These are phyloP conservation scores for Juncus inflexus DNA, from an alignment of 176 grass and related monocot genomes.

Conservation along the genomic window DNA sequence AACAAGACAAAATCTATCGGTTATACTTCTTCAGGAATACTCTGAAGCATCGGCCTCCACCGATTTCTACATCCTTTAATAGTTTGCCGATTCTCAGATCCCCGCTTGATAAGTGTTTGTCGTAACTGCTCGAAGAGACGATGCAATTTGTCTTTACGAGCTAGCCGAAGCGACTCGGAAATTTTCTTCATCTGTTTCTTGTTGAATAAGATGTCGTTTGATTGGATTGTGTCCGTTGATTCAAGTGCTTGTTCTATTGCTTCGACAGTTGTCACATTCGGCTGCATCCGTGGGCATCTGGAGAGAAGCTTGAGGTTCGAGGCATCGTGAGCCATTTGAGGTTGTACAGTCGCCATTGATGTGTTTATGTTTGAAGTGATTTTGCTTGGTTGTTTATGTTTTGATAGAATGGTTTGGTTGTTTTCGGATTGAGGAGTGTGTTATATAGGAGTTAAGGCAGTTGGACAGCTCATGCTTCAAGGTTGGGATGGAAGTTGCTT, in stretches of 20 bases:
- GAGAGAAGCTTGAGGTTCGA: constrained; percentile 4
- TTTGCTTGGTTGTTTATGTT: too few relatives aligned
- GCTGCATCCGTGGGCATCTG: constrained; percentile 10
- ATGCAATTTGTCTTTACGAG: neutral
- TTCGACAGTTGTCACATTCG: neutral
- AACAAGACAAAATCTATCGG: neutral
- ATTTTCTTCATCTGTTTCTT: constrained; percentile 18
- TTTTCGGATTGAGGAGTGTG: too few relatives aligned
- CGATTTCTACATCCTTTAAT: neutral
- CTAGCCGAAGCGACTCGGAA: neutral
- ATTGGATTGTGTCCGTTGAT: neutral
- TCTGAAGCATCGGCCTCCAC: constrained; percentile 27
- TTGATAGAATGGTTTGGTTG: too few relatives aligned
- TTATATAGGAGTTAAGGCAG: too few relatives aligned
- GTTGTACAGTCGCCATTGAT: constrained; percentile 7
- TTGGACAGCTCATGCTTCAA: too few relatives aligned
- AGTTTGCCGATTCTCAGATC: neutral
- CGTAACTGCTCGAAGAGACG: constrained; percentile 17
- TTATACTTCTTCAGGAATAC: constrained; percentile 31
- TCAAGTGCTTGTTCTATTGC: constrained; percentile 24
- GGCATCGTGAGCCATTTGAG: neutral
- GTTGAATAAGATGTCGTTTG: neutral
- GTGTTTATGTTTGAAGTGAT: neutral
- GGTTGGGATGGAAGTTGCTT: too few relatives aligned
- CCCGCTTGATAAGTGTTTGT: neutral